These are phyloP conservation scores for Hippophae tibetana DNA, from an alignment of 306 rosid genomes.

Conservation along the genomic window DNA sequence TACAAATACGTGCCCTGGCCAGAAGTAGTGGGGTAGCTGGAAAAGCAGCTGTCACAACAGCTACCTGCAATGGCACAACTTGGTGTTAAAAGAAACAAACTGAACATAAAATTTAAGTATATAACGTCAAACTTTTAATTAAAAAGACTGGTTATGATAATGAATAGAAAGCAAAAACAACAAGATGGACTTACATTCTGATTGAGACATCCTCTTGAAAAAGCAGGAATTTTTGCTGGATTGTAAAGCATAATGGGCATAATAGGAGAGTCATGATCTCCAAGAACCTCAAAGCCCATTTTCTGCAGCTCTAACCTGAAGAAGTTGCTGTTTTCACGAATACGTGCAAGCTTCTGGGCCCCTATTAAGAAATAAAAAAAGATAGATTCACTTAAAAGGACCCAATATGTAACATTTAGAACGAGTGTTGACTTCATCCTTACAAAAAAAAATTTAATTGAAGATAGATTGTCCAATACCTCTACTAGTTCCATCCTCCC, in stretches of 20 bases:
- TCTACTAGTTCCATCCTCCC: conserved; percentile 91
- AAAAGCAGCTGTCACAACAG: conserved; percentile 87
- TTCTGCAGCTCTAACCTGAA: conserved; percentile 70
- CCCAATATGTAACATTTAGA: not conserved
- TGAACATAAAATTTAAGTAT: not conserved
- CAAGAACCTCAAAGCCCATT: conserved; percentile 82
- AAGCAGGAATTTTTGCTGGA: conserved; percentile 89
- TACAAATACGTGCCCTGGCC: conserved; percentile 90
- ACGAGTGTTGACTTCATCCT: not conserved
- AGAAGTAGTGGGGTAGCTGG: conserved; percentile 83
- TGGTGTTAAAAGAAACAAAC: not conserved
- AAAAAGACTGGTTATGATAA: not conserved
- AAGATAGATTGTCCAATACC: conserved; percentile 26
- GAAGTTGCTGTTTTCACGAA: conserved; percentile 68
- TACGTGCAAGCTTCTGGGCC: conserved; percentile 63
- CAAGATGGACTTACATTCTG: conserved; percentile 52
- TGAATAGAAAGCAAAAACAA: not conserved
- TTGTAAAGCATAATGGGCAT: conserved; percentile 89
- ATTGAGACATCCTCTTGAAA: conserved; percentile 86
- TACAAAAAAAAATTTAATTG: not conserved
- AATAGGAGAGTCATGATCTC: conserved; percentile 74
- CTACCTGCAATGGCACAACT: conserved; percentile 39
- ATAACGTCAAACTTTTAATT: not conserved
- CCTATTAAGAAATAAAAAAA: conserved; percentile 23
- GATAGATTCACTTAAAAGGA: conserved; percentile 13